These are phyloP conservation scores for Aegilops tauschii DNA, from an alignment of 176 grass and related monocot genomes.

Conservation along the genomic window DNA sequence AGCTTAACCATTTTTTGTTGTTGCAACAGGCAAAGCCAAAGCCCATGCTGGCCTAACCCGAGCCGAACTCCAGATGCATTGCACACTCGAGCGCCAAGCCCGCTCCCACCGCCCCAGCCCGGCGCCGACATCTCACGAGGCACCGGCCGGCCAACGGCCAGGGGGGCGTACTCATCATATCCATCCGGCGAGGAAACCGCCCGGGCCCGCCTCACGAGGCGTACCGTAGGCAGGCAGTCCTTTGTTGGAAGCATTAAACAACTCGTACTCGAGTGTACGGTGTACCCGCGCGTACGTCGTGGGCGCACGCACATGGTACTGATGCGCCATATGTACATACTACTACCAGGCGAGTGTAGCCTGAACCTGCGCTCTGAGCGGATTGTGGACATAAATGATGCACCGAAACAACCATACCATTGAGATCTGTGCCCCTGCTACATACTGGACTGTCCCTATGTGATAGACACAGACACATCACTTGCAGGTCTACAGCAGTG, in stretches of 20 bases:
- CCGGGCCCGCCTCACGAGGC: neutral
- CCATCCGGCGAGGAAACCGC: neutral
- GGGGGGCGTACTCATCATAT: neutral
- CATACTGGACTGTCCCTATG: neutral
- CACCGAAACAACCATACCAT: neutral
- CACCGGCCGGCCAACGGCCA: neutral
- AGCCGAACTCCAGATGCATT: neutral
- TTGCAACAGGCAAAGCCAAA: too few relatives aligned
- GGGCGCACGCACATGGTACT: neutral
- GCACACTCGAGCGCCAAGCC: neutral
- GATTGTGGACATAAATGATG: neutral
- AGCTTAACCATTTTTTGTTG: too few relatives aligned
- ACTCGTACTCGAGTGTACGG: neutral
- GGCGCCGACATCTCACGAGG: conserved; percentile 14
- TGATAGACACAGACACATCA: neutral
- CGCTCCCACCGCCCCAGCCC: neutral
- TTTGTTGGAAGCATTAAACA: neutral
- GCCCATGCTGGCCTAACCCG: too few relatives aligned
- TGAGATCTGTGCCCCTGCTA: neutral
- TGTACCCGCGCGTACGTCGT: neutral
- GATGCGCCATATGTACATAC: too few relatives aligned
- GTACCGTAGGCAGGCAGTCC: neutral
- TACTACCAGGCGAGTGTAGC: neutral
- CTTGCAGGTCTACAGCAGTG: too few relatives aligned
- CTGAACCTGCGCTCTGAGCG: neutral